Conservation (phyloP, 768 basidiomycete species). For the Daedalea quercina region DNA sequence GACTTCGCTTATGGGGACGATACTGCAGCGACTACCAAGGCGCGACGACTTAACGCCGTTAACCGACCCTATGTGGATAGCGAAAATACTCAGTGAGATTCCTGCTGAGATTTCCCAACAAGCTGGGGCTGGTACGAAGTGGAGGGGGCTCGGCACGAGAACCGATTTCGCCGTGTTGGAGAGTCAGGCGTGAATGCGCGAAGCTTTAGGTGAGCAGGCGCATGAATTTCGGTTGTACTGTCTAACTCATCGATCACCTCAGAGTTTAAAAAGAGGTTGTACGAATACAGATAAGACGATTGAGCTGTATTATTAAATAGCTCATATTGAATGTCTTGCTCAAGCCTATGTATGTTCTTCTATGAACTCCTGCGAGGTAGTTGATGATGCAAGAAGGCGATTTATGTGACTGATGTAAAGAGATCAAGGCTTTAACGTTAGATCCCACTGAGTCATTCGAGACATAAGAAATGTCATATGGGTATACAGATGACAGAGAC, state of each 20-base stretch:
- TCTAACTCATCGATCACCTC: not conserved
- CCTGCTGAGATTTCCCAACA: conserved; percentile 50
- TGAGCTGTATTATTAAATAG: no score
- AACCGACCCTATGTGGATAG: conserved; percentile 81
- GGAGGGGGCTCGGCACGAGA: conserved; percentile 74
- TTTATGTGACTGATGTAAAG: no score
- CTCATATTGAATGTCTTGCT: no score
- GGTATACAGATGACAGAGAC: no score
- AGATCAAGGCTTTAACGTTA: no score
- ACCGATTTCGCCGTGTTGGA: conserved; percentile 44
- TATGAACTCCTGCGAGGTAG: no score
- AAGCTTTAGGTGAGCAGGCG: not conserved
- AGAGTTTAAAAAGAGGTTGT: no score
- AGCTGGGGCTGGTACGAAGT: conserved; percentile 67
- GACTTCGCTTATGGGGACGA: not conserved
- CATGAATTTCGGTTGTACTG: not conserved
- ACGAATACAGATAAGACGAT: no score
- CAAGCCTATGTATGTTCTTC: no score
- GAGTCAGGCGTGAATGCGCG: not conserved
- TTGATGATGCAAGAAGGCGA: no score
- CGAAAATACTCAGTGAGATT: conserved; percentile 59
- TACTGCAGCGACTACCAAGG: conserved; percentile 52
- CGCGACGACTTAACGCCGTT: conserved; percentile 82
- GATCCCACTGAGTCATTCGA: no score
- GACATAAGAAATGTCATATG: no score